Base-by-base conservation (phyloP, 2,329 filamentous ascomycete genomes). In the Ophiognomonia clavigignenti-juglandacearum region DNA sequence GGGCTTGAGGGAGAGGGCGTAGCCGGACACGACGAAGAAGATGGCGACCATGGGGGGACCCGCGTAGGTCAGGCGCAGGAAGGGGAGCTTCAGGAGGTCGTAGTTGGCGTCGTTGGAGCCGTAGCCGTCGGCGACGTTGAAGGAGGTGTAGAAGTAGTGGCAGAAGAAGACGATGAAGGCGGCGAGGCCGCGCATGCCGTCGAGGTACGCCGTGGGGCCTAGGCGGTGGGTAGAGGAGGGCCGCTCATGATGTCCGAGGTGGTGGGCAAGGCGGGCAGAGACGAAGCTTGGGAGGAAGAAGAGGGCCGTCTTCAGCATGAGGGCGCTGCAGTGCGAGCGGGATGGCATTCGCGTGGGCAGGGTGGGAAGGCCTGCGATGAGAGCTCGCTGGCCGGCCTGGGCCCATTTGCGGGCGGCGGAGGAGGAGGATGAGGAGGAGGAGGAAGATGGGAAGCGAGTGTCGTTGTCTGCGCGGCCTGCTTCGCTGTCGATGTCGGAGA, bases 11-110 rank as follows among this genome's bases (percentile, higher is more conserved):
- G 73, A 75, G 11, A 84, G 66, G 3, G 78, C 80, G 60, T 81
- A 83, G 18, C 79, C 79, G 1, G 77, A 80, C 37, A 82, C 76
- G 56, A 82, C 73, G 57, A 82, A 83, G 66, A 83, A 83, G 53
- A 81, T 63, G 60, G 73, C 76, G 32, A 82, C 78, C 55, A 77
- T 77, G 0, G 76, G 71, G 3, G 74, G 75, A 1, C 77, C 78
- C 43, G 74, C 73, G 57, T 74, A 80, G 48, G 75, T 66, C 4
- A 81, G 64, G 13, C 77, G 68, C 16, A 81, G 45, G 50, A 80
- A 70, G 7, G 77, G 78, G 2, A 80, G 66, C 56, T 75, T 73
- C 53, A 77, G 64, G 39, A 75, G 48, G 46, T 72, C 56, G 56
- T 69, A 68, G 61, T 77, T 71, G 51, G 60, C 61, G 20, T 67